Percentiles rank a stretch among this genome's conserved stretches.
These are phyloP conservation scores for Clonostachys sp. DNA, from an alignment of 2,329 filamentous ascomycete genomes.

Conservation along the genomic window DNA sequence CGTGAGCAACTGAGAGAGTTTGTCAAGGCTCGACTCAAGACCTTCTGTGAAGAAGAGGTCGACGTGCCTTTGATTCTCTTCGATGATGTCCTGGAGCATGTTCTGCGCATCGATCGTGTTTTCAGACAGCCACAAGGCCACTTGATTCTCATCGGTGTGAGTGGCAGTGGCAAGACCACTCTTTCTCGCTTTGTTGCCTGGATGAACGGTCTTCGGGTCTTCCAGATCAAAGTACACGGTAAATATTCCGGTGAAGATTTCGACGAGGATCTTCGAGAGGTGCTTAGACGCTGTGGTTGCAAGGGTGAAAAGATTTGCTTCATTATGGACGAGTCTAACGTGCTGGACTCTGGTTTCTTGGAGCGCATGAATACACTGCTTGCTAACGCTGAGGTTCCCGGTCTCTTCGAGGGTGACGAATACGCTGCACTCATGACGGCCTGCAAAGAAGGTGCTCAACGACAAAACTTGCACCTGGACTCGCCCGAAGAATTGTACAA, in stretches of 20 bases:
- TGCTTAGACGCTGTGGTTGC: constrained; percentile 88
- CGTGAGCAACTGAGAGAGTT: constrained; percentile 94
- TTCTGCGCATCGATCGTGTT: constrained; percentile 95
- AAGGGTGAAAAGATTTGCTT: constrained; percentile 99
- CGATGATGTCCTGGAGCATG: constrained; percentile 97
- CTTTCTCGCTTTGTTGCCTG: constrained; percentile 96
- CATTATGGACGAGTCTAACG: constrained; percentile 99
- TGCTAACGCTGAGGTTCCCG: constrained; percentile 98
- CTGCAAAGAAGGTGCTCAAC: constrained; percentile 96
- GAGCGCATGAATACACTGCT: constrained; percentile 99
- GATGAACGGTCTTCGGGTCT: constrained; percentile 99
- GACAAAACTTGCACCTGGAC: constrained; percentile 90
- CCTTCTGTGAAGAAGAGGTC: constrained; percentile 99
- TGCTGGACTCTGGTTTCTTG: constrained; percentile 95
- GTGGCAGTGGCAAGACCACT: constrained; percentile 97
- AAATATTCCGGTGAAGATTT: constrained; percentile 99
- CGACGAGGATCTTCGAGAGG: constrained; percentile 92
- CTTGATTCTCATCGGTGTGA: constrained; percentile 96
- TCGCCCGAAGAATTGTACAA: constrained; percentile 99
- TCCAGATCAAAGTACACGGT: constrained; percentile 99
- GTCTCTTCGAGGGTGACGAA: constrained; percentile 98
- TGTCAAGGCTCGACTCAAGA: constrained; percentile 93
- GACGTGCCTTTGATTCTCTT: constrained; percentile 98
- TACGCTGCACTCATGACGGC: constrained; percentile 98
- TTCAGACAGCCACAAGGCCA: constrained; percentile 98